Base-by-base conservation (phyloP, 2,329 filamentous ascomycete species). In the Incumbomyces lentus region DNA sequence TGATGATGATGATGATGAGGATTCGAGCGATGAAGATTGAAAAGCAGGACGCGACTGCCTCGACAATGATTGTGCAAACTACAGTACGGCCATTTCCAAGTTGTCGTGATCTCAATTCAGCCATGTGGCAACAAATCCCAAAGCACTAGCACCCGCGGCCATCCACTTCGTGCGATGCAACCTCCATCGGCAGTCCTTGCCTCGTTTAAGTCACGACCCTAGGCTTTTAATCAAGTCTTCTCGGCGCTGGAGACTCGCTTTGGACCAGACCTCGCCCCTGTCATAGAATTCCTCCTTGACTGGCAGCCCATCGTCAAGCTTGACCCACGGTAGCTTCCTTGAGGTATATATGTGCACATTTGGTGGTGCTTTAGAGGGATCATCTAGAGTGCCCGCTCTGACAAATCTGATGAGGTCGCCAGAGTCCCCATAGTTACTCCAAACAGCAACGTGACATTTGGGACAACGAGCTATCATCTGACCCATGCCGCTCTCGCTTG, bases 281-380 rank as follows among this genome's bases (percentile, higher is more conserved):
- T 61, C 58, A 48, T 70, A 70, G 39, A 60, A 65, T 10, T 42
- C 58, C 17, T 68, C 58, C 46, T 65, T 67, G 40, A 64, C 60
- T 17, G 64, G 62, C 51, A 63, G 64, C 22, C 49, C 64, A 38
- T 64, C 60, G 2, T 51, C 52, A 44, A 72, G 49, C 29, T 58
- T 47, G 44, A 73, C 49, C 57, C 68, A 73, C 11, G 55, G 52
- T 49, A 59, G 49, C 47, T 67, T 69, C 46, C 62, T 67, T 30
- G 58, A 55, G 14, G 61, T 64, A 49, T 59, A 74, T 42, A 72
- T 68, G 56, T 74, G 69, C 16, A 68, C 62, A 54, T 72, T 67
- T 1, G 70, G 70, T n/a, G 61, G 59, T 6, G 69, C 52, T 44
- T 62, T 55, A 50, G 60, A 59, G 6, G 63, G 58, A 12, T 55